A percentile compares a stretch with the other conserved stretches of the same genome.
Conservation (phyloP, 1,284 basidiomycete genomes). For the Ustilago crameri region DNA sequence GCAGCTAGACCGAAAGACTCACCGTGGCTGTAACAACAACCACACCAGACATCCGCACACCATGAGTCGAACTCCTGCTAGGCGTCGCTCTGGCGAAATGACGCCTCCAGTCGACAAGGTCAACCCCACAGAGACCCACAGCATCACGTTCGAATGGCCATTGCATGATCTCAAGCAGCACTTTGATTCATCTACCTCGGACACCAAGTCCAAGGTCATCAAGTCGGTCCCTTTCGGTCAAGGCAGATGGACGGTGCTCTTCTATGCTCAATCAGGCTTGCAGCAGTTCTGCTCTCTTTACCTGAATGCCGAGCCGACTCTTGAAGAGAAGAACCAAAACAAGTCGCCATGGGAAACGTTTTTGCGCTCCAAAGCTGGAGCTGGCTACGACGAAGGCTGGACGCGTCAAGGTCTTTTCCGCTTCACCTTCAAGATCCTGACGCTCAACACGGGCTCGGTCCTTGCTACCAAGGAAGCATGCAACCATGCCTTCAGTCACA, state of each 20-base stretch:
- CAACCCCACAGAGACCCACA: constrained; percentile 43
- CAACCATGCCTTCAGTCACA: constrained; percentile 83
- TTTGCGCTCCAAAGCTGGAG: constrained; percentile 15
- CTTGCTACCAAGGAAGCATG: constrained; percentile 74
- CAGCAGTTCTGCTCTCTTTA: constrained; percentile 63
- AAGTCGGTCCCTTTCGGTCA: constrained; percentile 62
- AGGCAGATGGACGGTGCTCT: constrained; percentile 59
- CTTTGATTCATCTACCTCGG: constrained; percentile 67
- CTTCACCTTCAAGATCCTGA: constrained; percentile 80
- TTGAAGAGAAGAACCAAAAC: constrained; percentile 40
- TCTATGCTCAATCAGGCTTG: constrained; percentile 61
- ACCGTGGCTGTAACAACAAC: no score
- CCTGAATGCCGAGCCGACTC: constrained; percentile 60
- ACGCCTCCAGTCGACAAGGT: constrained; percentile 30
- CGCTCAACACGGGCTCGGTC: constrained; percentile 72
- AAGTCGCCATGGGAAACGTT: constrained; percentile 31
- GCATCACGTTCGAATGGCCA: constrained; percentile 59
- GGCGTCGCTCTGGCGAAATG: constrained; percentile 33
- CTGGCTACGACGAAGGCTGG: constrained; percentile 75
- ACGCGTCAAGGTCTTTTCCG: constrained; percentile 82
- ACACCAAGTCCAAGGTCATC: constrained; percentile 69
- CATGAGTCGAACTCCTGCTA: constrained; percentile 29
- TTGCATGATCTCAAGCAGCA: constrained; percentile 66
- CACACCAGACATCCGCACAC: no score
- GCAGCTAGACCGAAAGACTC: no score